phyloP scores from a whole-genome alignment of 1,284 basidiomycete species.

The Meripilus lineatus region DNA sequence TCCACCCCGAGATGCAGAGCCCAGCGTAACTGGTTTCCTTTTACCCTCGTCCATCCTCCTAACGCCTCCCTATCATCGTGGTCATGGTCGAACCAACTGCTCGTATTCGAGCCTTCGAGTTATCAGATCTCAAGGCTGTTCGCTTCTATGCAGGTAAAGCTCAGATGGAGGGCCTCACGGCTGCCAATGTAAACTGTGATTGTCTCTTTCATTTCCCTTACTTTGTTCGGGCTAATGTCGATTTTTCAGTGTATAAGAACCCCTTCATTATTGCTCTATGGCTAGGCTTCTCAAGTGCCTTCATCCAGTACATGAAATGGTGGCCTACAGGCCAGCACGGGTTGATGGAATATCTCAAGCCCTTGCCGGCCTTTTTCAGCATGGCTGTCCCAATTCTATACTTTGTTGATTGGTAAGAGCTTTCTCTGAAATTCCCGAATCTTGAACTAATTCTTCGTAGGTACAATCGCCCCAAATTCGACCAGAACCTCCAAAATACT shows the following conservation, averaged over 20 bases:
- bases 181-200: conserved; percentile 62
- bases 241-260: conserved; percentile 49
- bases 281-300: conserved; percentile 50
- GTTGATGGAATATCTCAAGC: conserved; percentile 46
- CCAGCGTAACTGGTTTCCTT: no score
- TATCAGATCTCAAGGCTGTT: conserved; percentile 51
- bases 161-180: conserved; percentile 65
- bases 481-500: conserved; percentile 45
- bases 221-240: conserved; percentile 1
- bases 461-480: conserved; percentile 68
- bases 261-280: conserved; percentile 57
- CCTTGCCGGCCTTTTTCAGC: conserved; percentile 62
- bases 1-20: no score
- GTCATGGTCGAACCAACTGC: conserved; percentile 30
- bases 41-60: no score
- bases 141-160: conserved; percentile 66
- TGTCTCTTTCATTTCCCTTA: not conserved
- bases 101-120: conserved; percentile 49
- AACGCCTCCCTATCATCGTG: no score
- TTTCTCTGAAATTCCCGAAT: not conserved
- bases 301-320: conserved; percentile 60
- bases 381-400: conserved; percentile 63
- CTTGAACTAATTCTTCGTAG: conserved; percentile 30
- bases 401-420: conserved; percentile 63
- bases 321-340: conserved; percentile 48